Evolutionary conservation across 2,329 filamentous ascomycete species (phyloP), one percentile per base, ranked within the genome.

Genomic region (Sarocladiaceae sp.): DNA sequence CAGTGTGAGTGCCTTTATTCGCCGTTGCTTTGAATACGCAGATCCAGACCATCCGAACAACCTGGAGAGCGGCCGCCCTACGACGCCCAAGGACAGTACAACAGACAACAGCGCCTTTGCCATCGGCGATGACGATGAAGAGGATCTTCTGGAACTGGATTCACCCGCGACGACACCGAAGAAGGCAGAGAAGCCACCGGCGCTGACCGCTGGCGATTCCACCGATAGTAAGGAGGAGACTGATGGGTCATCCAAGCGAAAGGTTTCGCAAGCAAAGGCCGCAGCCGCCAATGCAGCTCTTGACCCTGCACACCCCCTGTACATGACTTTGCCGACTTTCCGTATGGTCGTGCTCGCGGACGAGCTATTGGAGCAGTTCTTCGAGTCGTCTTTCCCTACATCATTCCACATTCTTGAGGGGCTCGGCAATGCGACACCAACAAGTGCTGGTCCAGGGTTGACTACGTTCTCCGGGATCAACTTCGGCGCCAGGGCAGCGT

Each of bases 291-390:
- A 99, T 64, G 84, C 86, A 8, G 94, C 94, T 1, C 80, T 99
- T 3, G 92, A 99, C 65, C 94, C 94, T 2, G 86, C 90, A 23
- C 93, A 96, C 57, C 94, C 94, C 6, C 79, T 99, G 1, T 88
- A 97, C 66, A 97, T 99, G 63, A 97, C 94, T 1, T 79, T 99
- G 1, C 94, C 94, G 1, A 99, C 94, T 1, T 99, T 99, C 79
- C 87, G 94, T 58, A 99, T 99, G 94, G 91, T 99, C 3, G 89
- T 99, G 10, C 82, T 99, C 7, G 94, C 94, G 39, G 94, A 99
- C 64, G 94, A 99, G 67, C 80, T 95, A 1, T 82, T 99, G 5
- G 93, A 99, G 63, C 89, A 95, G 60, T 99, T 99, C 71, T 99
- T 99, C 66, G 94, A 99, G 71, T 89, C 90, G 1, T 95, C 91